Base-by-base conservation (phyloP, 805 yeast genomes). In the Debaryomyces tyrocola region DNA sequence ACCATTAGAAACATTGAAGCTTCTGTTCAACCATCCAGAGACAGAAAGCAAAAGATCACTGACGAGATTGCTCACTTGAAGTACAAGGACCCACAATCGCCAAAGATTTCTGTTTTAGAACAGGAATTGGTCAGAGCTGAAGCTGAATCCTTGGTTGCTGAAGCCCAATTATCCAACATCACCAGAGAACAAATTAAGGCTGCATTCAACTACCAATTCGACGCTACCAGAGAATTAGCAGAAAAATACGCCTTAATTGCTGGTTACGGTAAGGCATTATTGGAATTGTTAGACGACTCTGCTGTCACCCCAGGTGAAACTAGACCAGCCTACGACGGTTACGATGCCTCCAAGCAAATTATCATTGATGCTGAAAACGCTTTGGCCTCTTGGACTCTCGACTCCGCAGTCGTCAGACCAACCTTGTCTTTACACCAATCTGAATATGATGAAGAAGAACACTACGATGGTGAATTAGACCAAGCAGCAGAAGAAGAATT, bases 261-360 rank as follows among this genome's bases (percentile, higher is more conserved):
- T 44, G 92, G 94, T 51, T 87, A 88, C 75, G 96, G 96, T 72
- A 87, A 87, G 74, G 94, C 92, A 28, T 70, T 88, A 48, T 76
- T 88, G 63, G 92, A 87, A 72, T 78, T 88, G 63, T 77, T 88
- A 63, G 95, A 87, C 62, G 94, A 87, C 62, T 73, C 89, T 52
- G 87, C 94, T 51, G 92, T 87, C 43, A 86, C 92, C 49, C 96
- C 96, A 49, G 96, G 96, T 77, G 96, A 87, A 74, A 86, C 92
- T 41, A 85, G 94, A 82, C 86, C 91, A 35, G 86, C 91, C 48
- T 87, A 87, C 66, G 95, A 87, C 60, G 95, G 95, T 57, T 87
- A 86, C 67, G 94, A 87, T 68, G 90, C 92, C 40, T 85, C 92
- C 36, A 87, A 86, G 73, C 95, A 87, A 73, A 87, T 87, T 67